Base-by-base conservation (phyloP, 495 filamentous ascomycete species). In the Aspergillus conjunctus region DNA sequence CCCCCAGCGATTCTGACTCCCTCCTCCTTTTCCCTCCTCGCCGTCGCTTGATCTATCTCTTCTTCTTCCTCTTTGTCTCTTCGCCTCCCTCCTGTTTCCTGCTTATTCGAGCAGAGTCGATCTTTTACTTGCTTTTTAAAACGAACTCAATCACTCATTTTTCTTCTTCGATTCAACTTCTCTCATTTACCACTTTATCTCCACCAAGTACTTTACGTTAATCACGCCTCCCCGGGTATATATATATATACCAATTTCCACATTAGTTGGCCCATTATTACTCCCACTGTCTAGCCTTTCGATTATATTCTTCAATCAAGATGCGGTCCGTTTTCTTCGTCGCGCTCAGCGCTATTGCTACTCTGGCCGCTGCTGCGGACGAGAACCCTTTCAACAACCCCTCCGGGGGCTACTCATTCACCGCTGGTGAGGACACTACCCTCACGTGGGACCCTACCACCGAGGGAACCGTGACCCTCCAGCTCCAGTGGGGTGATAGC, bases 311-410 rank as follows among this genome's bases (percentile, higher is more conserved):
- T 37, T 59, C 55, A 20, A 33, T 58, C 74, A 80, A 46, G 15
- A 84, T 84, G 81, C 79, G 73, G 54, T 66, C 75, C 52, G 56
- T 75, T 63, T 51, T 76, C 63, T 71, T 68, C 57, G 6, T 79
- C 30, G 63, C 75, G 46, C 67, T 75, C 61, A 72, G 71, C 66
- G 66, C 75, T 56, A 54, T 78, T 48, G 74, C 79, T n/a, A 68
- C 73, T 59, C 61, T 79, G 37, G 74, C 58, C 52, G 63, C 73
- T 18, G 74, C 76, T 31, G 46, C 52, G n/a, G n/a, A n/a, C 45
- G 68, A 73, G 48, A 88, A 87, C 63, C 72, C 84, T 32, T 88
- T 88, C 74, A 83, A 74, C 22, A 73, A 78, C 61, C 81, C 84
- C 12, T 33, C 54, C 9, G 69, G 61, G 22, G 79, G 81, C 21